Percentiles rank a stretch among this genome's conserved stretches.
Evolutionary conservation across 2,329 filamentous ascomycete species (phyloP).

Genomic region (Exophiala calicioides): DNA sequence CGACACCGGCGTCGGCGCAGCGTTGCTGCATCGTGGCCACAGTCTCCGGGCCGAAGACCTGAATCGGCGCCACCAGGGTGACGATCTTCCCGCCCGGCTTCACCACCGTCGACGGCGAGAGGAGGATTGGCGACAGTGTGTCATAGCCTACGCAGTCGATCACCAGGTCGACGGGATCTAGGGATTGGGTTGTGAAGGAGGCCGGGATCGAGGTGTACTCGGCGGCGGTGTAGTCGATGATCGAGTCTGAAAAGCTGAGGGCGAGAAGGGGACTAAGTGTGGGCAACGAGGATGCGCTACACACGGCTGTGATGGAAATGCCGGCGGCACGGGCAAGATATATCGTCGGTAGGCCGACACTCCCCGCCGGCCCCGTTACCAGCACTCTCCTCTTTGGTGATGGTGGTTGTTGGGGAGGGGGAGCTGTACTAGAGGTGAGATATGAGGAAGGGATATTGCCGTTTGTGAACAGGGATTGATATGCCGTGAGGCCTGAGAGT

Average conservation of each 20-base stretch:
- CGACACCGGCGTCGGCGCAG: constrained; percentile 26
- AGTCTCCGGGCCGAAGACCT: constrained; percentile 7
- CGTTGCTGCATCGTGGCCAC: neutral
- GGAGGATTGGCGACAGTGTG: constrained; percentile 37
- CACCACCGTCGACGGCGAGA: constrained; percentile 30
- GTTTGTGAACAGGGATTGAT: constrained; percentile 44
- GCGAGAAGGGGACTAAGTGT: constrained; percentile 36
- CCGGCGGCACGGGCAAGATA: constrained; percentile 38
- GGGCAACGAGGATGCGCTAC: constrained; percentile 15
- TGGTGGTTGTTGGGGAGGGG: constrained; percentile 1
- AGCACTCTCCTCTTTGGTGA: constrained; percentile 39
- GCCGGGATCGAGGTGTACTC: constrained; percentile 33
- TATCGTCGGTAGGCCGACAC: constrained; percentile 41
- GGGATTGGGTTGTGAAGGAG: constrained; percentile 36
- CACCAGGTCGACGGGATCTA: constrained; percentile 43
- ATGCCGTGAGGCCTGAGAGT: constrained; percentile 43
- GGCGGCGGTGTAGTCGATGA: constrained; percentile 31
- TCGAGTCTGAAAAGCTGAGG: constrained; percentile 35
- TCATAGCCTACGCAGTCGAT: constrained; percentile 42
- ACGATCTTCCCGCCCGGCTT: constrained; percentile 22
- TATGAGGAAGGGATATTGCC: constrained; percentile 32
- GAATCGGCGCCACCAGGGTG: constrained; percentile 36
- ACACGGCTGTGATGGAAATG: constrained; percentile 33
- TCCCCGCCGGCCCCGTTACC: constrained; percentile 40
- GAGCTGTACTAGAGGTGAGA: neutral